A percentile compares a stretch with the other conserved stretches of the same genome.
These are phyloP conservation scores for Coemansia biformis DNA, from an alignment of 192 early-diverging fungal species.

Conservation along the genomic window DNA sequence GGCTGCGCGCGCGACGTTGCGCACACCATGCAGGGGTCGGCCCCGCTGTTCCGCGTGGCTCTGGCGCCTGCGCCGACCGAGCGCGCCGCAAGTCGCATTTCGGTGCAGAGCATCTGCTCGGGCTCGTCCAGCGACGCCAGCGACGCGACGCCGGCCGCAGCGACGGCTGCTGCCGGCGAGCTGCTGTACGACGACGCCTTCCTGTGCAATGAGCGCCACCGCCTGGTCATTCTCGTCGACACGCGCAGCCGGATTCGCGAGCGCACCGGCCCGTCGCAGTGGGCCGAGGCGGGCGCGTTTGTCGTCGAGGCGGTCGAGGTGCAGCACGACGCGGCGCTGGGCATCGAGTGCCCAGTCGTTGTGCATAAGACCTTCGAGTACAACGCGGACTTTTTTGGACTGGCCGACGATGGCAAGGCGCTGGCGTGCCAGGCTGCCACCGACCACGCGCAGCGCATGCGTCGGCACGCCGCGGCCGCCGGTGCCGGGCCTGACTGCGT, in stretches of 20 bases:
- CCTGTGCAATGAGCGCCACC: conserved; percentile 40
- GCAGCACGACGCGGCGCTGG: conserved; percentile 18
- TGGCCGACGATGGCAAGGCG: conserved; percentile 35
- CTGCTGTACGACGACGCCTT: conserved; percentile 40
- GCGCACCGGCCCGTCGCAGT: conserved; percentile 20
- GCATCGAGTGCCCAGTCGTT: conserved; percentile 24
- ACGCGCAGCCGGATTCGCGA: conserved; percentile 12
- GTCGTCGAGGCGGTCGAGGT: conserved; percentile 16
- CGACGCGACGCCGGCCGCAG: conserved; percentile 2
- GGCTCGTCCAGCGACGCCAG: conserved; percentile 5
- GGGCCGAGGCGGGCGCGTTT: conserved; percentile 32
- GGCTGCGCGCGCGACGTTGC: conserved; percentile 35
- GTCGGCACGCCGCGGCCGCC: conserved; percentile 11
- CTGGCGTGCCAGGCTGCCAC: conserved; percentile 19
- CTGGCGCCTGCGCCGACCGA: conserved; percentile 26
- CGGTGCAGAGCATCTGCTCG: conserved; percentile 46
- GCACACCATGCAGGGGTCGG: conserved; percentile 23
- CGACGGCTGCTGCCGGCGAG: conserved; percentile 14
- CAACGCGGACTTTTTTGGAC: conserved; percentile 39
- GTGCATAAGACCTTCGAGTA: conserved; percentile 29
- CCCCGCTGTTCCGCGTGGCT: conserved; percentile 34
- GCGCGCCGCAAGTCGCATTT: conserved; percentile 45
- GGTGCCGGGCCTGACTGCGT: conserved; percentile 27
- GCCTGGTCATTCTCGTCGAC: conserved; percentile 29
- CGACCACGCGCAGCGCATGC: conserved; percentile 22